Evolutionary conservation across 331 rosid genomes (phyloP), one percentile per base, ranked within the genome.

Genomic region (Dryas integrifolia): DNA sequence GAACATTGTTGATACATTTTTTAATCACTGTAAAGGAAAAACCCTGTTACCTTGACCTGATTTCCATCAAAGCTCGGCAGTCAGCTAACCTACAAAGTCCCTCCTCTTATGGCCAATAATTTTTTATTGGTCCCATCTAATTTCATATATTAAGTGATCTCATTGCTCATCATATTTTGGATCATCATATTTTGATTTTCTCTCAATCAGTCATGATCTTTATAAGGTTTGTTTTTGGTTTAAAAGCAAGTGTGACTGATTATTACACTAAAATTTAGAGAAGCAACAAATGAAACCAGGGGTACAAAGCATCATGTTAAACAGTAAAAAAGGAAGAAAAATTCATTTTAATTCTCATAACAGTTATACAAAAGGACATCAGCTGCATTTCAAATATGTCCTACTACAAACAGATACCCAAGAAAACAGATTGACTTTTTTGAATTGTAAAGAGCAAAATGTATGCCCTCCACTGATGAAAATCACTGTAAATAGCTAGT

Each of bases 131-230:
- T 39, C 41, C 43, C 7, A 53, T 40, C 21, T 10, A 41, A 56
- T 69, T 11, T 3, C 51, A 69, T 48, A 51, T 30, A 67, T 5
- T 7, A 16, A 69, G 39, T 6, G 52, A 53, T 69, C 73, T 51
- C 59, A 65, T 39, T 60, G 9, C 69, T 64, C 38, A 0, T 64
- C 3, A 18, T 5, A 46, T 65, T 45, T 9, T 3, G 40, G 69
- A 65, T 64, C 38, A 0, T 64, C 3, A 18, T 5, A 46, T 65
- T 45, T 9, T 3, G 40, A 65, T 7, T 45, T 65, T 65, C 24
- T 46, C 56, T 24, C 43, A 46, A 47, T 65, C 56, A 24, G 24
- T 21, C 24, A 21, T 21, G 24, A 21, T 21, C 24, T 41, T 40
- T 15, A 0, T 18, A 43, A 18, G 14, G 14, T 12, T 5, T 51